A percentile compares a stretch with the other conserved stretches of the same genome.
These are phyloP conservation scores for Helotiales sp. DNA, from an alignment of 2,329 filamentous ascomycete species.

Conservation along the genomic window DNA sequence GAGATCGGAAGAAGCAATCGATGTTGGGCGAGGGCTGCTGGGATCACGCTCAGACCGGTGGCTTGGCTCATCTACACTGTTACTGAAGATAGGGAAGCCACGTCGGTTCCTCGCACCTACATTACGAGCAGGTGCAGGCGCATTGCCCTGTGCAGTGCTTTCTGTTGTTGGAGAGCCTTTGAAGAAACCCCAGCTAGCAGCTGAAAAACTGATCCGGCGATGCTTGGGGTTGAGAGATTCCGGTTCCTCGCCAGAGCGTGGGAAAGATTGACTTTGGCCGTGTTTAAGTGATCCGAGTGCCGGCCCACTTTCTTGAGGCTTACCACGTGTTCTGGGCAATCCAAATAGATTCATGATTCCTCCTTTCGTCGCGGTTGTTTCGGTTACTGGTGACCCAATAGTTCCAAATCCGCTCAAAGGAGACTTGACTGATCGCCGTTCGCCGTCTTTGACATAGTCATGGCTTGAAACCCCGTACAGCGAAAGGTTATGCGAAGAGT, in stretches of 20 bases:
- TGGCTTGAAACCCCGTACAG: conserved; percentile 49
- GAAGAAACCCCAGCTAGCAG: conserved; percentile 55
- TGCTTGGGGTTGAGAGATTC: conserved; percentile 56
- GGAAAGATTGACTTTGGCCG: conserved; percentile 79
- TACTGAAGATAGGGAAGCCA: conserved; percentile 53
- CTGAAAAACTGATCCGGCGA: conserved; percentile 61
- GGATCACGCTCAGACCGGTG: conserved; percentile 60
- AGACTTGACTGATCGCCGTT: conserved; percentile 39
- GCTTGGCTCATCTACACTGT: conserved; percentile 51
- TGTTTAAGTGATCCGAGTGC: conserved; percentile 71
- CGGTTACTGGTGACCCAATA: conserved; percentile 38
- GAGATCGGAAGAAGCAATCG: conserved; percentile 71
- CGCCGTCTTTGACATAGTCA: conserved; percentile 37
- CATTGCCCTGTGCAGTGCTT: conserved; percentile 40
- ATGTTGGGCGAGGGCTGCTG: conserved; percentile 68
- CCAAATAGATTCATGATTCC: conserved; percentile 59
- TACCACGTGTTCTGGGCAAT: conserved; percentile 61
- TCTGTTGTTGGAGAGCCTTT: conserved; percentile 37
- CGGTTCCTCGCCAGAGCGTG: conserved; percentile 61
- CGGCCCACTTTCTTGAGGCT: conserved; percentile 66
- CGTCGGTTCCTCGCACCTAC: conserved; percentile 32
- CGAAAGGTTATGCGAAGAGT: conserved; percentile 62
- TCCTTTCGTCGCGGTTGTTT: conserved; percentile 52
- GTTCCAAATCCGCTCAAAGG: conserved; percentile 38
- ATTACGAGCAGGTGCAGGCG: conserved; percentile 41